phyloP scores from a whole-genome alignment of 2,329 filamentous ascomycete genomes.

The Hypoxylon sp. region DNA sequence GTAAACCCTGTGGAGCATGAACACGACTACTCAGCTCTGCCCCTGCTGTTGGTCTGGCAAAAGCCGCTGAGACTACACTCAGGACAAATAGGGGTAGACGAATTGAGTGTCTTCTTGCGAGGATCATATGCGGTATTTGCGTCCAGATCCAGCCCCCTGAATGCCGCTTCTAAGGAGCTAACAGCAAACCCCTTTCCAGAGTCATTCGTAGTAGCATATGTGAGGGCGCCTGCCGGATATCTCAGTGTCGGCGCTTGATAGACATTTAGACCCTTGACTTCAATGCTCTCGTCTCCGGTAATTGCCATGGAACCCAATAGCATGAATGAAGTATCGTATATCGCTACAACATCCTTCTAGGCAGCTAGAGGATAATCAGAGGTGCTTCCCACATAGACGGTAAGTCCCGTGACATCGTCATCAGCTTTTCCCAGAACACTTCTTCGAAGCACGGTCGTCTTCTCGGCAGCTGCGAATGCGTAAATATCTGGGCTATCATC shows the following conservation, averaged over 20 bases:
- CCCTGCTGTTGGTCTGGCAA: constrained; percentile 46
- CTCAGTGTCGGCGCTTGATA: constrained; percentile 57
- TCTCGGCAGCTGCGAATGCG: constrained; percentile 58
- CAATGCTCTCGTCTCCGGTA: constrained; percentile 59
- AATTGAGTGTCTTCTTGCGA: constrained; percentile 45
- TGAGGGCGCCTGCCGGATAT: constrained; percentile 58
- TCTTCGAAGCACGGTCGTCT: constrained; percentile 56
- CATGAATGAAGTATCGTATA: constrained; percentile 58
- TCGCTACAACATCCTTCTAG: constrained; percentile 55
- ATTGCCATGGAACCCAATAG: constrained; percentile 57
- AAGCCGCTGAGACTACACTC: constrained; percentile 59
- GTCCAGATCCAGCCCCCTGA: constrained; percentile 55
- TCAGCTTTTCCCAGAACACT: constrained; percentile 55
- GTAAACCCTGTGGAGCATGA: constrained; percentile 62
- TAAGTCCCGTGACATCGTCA: constrained; percentile 60
- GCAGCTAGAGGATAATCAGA: constrained; percentile 61
- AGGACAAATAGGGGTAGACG: constrained; percentile 53
- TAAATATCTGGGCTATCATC: constrained; percentile 59
- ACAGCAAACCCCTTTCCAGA: constrained; percentile 58
- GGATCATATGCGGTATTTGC: constrained; percentile 59
- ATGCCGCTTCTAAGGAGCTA: constrained; percentile 56
- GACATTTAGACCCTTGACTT: constrained; percentile 60
- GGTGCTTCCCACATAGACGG: constrained; percentile 57
- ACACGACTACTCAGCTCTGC: constrained; percentile 48
- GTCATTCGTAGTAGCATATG: constrained; percentile 60